A percentile compares a stretch with the other conserved stretches of the same genome.
Evolutionary conservation across 2,329 filamentous ascomycete genomes (phyloP).

Genomic region (Endoconidiophora polonica): DNA sequence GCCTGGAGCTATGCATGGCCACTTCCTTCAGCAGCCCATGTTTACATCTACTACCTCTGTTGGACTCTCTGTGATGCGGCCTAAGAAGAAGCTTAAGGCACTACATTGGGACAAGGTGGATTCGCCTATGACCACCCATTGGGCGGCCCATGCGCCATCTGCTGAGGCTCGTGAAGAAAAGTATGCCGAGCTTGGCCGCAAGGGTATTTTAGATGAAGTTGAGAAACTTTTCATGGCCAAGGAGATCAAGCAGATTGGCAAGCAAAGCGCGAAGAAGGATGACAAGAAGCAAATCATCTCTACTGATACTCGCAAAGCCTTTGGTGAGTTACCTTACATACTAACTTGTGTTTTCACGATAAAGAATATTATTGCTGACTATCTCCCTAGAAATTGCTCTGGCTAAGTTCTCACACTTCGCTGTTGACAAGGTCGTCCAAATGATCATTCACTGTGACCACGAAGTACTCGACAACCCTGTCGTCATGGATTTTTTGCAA

Average conservation of each 20-base stretch:
- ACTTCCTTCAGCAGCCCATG: constrained; percentile 51
- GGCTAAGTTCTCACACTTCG: constrained; percentile 74
- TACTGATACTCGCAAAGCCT: constrained; percentile 72
- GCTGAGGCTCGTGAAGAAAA: constrained; percentile 84
- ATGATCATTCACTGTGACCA: constrained; percentile 93
- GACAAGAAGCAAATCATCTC: constrained; percentile 98
- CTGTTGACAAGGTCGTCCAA: constrained; percentile 70
- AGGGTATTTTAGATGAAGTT: constrained; percentile 92
- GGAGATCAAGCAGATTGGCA: constrained; percentile 77
- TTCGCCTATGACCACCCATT: constrained; percentile 76
- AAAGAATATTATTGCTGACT: background rate
- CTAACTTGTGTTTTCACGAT: background rate
- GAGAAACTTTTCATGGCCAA: constrained; percentile 96
- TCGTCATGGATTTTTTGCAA: constrained; percentile 93
- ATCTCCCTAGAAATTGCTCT: constrained; percentile 56
- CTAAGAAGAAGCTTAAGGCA: constrained; percentile 99
- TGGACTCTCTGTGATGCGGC: constrained; percentile 63
- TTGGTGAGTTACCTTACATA: constrained; percentile 35
- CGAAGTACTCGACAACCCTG: constrained; percentile 71
- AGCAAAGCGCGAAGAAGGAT: constrained; percentile 54
- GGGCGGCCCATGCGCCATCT: constrained; percentile 76
- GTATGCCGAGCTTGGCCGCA: constrained; percentile 80
- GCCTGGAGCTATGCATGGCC: constrained; percentile 54
- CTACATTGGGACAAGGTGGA: constrained; percentile 99
- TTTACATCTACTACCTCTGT: constrained; percentile 39